A percentile compares a stretch with the other conserved stretches of the same genome.
These are phyloP conservation scores for Allantophomopsis cytisporea DNA, from an alignment of 2,329 filamentous ascomycete species.

Conservation along the genomic window DNA sequence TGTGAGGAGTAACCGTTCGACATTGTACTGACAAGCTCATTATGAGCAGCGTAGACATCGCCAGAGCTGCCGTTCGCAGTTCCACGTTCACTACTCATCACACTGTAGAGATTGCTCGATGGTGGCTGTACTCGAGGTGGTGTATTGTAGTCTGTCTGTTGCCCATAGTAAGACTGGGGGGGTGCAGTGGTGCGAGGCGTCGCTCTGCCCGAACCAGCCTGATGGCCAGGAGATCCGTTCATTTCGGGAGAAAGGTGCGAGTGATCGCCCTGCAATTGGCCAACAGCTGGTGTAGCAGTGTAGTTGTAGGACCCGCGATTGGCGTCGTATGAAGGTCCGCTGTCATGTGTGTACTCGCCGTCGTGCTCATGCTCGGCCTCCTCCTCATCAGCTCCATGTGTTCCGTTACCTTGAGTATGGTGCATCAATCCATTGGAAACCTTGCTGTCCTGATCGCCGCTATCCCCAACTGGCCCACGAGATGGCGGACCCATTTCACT, in stretches of 20 bases:
- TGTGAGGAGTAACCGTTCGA: conserved; percentile 51
- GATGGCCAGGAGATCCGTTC: conserved; percentile 67
- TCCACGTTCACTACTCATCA: conserved; percentile 70
- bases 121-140: conserved; percentile 58
- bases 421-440: conserved; percentile 53
- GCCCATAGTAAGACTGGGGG: conserved; percentile 60
- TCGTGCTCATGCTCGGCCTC: conserved; percentile 65
- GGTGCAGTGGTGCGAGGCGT: conserved; percentile 70
- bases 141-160: conserved; percentile 53
- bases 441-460: conserved; percentile 48
- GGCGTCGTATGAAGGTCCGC: conserved; percentile 54
- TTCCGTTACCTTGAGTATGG: conserved; percentile 37
- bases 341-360: conserved; percentile 78
- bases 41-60: conserved; percentile 58
- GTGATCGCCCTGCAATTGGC: conserved; percentile 56
- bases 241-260: conserved; percentile 71
- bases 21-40: conserved; percentile 41
- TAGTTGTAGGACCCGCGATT: conserved; percentile 70
- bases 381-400: conserved; percentile 43
- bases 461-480: conserved; percentile 37
- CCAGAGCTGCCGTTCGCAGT: conserved; percentile 50
- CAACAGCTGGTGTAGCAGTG: conserved; percentile 49
- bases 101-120: conserved; percentile 76
- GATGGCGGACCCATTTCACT: conserved; percentile 80
- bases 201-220: conserved; percentile 68